A percentile compares a stretch with the other conserved stretches of the same genome.
These are phyloP conservation scores for Halophytophthora polymorphica DNA, from an alignment of 352 stramenopile genomes.

Conservation along the genomic window DNA sequence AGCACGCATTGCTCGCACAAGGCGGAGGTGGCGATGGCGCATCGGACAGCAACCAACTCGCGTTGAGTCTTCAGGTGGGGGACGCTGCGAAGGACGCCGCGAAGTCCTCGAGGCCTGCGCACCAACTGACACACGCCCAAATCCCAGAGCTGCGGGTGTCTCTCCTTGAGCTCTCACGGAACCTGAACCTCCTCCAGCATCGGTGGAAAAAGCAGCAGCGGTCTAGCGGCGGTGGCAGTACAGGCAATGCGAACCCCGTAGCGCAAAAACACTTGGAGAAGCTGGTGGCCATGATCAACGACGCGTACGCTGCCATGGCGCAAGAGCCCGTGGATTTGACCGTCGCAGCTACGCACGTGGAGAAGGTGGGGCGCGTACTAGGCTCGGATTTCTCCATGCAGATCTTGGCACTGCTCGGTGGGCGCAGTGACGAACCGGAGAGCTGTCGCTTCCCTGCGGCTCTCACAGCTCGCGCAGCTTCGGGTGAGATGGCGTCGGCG, in stretches of 20 bases:
- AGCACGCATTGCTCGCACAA: too few relatives aligned
- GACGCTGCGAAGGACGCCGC: neutral
- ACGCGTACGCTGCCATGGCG: slow-evolving; percentile 60
- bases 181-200: slow-evolving; percentile 65
- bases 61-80: slow-evolving; percentile 11
- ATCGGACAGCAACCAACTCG: too few relatives aligned
- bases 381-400: slow-evolving; percentile 70
- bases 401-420: slow-evolving; percentile 44
- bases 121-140: slow-evolving; percentile 32
- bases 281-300: slow-evolving; percentile 58
- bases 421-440: slow-evolving; percentile 26
- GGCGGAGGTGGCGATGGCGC: too few relatives aligned
- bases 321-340: slow-evolving; percentile 57
- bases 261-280: slow-evolving; percentile 72
- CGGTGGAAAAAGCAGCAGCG: slow-evolving; percentile 52
- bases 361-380: slow-evolving; percentile 55
- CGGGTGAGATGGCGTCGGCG: slow-evolving; percentile 30
- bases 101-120: slow-evolving; percentile 10
- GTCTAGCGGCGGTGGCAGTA: slow-evolving; percentile 9
- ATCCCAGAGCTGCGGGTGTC: slow-evolving; percentile 70
- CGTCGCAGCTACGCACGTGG: slow-evolving; percentile 36
- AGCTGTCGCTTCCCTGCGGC: slow-evolving; percentile 26
- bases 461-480: slow-evolving; percentile 23
- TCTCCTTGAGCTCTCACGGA: slow-evolving; percentile 66
- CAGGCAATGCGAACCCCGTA: slow-evolving; percentile 35